Base-by-base conservation (phyloP, 139 green algal species). In the Yamagishiella unicocca region DNA sequence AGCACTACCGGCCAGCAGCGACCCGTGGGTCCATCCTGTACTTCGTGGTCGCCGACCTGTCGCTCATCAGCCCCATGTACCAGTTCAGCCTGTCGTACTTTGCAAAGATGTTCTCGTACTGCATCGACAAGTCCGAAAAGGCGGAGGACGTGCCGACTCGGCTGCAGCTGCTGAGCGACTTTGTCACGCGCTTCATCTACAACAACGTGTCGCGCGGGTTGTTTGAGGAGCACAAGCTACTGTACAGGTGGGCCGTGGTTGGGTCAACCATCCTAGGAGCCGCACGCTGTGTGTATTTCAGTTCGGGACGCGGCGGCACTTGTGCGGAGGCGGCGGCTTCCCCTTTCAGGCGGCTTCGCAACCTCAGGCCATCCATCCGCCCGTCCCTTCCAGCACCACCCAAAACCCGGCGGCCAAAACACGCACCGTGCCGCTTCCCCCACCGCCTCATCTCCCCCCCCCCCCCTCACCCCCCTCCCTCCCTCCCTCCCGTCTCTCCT, bases 11-110 rank as follows among this genome's bases (percentile, higher is more conserved):
- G 12, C 90, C 93, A 33, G 95, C 94, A 21, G 93, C 95, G 10
- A 93, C 85, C 0, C 89, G 95, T 4, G 95, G 92, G 66, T 95
- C 93, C 58, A 94, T 96, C 82, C 92, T 97, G 2, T 98, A 97
- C 89, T 97, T 97, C 77, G 92, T 95, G 10, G 88, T 97, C 29
- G 94, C 95, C 17, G 94, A 97, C 88, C 90, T 98, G 12, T 88
- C 93, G 4, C 80, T 94, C 80, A 96, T 98, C 86, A 94, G 83
- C 54, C 92, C 94, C 67, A 98, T 98, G 96, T 98, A 98, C 90
- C 91, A 92, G 89, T 96, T 95, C 85, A 95, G 88, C 40, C 89
- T 98, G 19, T 72, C 89, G 6, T 97, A 95, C 91, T 98, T 97
- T 89, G 93, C 85, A 9, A 85, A 90, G 54, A 80, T 98, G 78